Evolutionary conservation across 2,329 filamentous ascomycete species (phyloP).

Genomic region (Cladosporium oxysporum): DNA sequence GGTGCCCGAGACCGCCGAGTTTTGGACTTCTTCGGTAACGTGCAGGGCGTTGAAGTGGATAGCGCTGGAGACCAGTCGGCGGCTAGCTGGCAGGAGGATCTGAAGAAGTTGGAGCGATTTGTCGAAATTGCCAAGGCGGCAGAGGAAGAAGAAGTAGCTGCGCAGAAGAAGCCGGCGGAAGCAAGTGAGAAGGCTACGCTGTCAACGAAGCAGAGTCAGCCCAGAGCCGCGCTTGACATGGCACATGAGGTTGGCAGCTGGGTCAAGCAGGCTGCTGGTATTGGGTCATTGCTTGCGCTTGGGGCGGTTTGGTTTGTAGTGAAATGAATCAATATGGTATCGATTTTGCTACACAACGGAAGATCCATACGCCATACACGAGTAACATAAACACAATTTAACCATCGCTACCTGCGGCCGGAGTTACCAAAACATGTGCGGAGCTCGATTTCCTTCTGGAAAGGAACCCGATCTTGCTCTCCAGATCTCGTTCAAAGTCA

Average conservation of each 20-base stretch:
- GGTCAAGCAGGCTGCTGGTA: conserved; percentile 44
- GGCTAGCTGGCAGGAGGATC: conserved; percentile 62
- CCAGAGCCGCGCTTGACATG: conserved; percentile 27
- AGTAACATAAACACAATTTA: neutral
- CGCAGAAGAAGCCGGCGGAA: conserved; percentile 2
- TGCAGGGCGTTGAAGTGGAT: conserved; percentile 90
- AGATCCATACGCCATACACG: neutral
- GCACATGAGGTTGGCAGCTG: conserved; percentile 41
- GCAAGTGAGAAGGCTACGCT: conserved; percentile 29
- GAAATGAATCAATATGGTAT: conserved; percentile 5
- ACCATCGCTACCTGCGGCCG: neutral
- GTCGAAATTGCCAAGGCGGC: conserved; percentile 44
- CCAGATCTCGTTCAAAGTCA: neutral
- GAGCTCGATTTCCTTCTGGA: neutral
- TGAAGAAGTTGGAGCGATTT: conserved; percentile 68
- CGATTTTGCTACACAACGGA: neutral
- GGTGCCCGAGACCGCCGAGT: conserved; percentile 77
- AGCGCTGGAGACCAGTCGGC: conserved; percentile 47
- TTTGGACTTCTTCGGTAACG: conserved; percentile 97
- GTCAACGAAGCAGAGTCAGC: conserved; percentile 33
- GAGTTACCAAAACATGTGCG: too few species aligned
- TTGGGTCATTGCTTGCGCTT: conserved; percentile 42
- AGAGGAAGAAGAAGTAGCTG: conserved; percentile 23
- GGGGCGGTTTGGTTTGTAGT: conserved; percentile 43
- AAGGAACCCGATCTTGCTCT: conserved; percentile 6